These are phyloP conservation scores for Rugiboletus extremiorientalis DNA, from an alignment of 1,284 basidiomycete genomes.

Conservation along the genomic window DNA sequence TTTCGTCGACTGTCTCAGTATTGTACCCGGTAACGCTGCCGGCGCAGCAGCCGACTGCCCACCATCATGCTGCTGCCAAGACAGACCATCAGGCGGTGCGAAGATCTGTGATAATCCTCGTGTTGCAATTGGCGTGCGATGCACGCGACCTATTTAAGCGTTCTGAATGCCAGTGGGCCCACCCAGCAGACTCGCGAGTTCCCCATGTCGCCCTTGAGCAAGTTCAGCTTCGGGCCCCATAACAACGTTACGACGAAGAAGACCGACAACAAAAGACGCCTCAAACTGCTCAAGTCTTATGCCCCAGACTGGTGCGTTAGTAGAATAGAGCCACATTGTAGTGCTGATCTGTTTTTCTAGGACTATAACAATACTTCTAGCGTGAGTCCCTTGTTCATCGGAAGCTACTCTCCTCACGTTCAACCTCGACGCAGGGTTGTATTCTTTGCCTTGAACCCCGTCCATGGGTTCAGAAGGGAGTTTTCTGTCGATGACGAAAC, in stretches of 20 bases:
- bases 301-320: constrained; percentile 66
- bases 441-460: constrained; percentile 68
- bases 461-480: constrained; percentile 80
- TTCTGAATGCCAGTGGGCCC: neutral
- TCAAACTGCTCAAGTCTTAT: constrained; percentile 58
- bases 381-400: constrained; percentile 47
- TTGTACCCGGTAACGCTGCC: no score
- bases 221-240: neutral
- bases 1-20: neutral
- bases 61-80: no score
- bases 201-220: constrained; percentile 20
- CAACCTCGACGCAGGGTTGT: constrained; percentile 45
- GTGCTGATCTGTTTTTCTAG: constrained; percentile 36
- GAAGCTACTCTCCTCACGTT: neutral
- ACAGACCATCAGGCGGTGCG: constrained; percentile 4
- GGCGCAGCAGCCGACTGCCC: neutral
- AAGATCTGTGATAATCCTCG: neutral
- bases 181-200: neutral
- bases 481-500: constrained; percentile 85
- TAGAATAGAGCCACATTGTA: neutral
- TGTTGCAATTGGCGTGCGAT: neutral
- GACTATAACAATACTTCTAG: constrained; percentile 67
- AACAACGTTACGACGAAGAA: constrained; percentile 14
- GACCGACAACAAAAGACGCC: constrained; percentile 36
- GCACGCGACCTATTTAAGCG: neutral